Conservation (phyloP, 148 eudicot species). For the Salicornia ramosissima region DNA sequence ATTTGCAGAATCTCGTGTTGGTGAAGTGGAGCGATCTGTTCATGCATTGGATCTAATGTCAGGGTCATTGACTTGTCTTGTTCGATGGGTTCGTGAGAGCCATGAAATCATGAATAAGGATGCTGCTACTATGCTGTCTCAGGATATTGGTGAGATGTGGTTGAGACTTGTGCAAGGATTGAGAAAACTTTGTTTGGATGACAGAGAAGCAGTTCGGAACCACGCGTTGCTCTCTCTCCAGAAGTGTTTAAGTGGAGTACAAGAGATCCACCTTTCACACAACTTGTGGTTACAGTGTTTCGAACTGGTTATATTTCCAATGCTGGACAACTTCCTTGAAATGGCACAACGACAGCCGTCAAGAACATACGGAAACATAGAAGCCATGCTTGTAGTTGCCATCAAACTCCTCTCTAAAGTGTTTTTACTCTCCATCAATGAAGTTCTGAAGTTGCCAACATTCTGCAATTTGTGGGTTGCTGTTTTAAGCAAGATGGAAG, state of each 20-base stretch:
- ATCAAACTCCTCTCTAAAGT: conserved; percentile 66
- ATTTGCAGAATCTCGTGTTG: conserved; percentile 76
- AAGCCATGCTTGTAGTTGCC: conserved; percentile 50
- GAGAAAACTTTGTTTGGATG: conserved; percentile 70
- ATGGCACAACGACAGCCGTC: conserved; percentile 52
- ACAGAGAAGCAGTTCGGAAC: conserved; percentile 64
- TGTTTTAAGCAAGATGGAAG: conserved; percentile 60
- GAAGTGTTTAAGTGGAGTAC: conserved; percentile 48
- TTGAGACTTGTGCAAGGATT: conserved; percentile 65
- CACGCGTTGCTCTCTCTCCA: conserved; percentile 60
- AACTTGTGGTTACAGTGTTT: conserved; percentile 75
- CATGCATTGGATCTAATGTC: conserved; percentile 70
- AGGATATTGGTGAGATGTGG: conserved; percentile 82
- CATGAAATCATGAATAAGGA: conserved; percentile 39
- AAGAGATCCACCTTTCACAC: conserved; percentile 40
- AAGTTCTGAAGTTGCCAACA: conserved; percentile 51
- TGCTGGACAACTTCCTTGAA: conserved; percentile 63
- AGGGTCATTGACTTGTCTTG: conserved; percentile 52
- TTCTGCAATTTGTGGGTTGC: conserved; percentile 67
- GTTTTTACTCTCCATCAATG: conserved; percentile 45
- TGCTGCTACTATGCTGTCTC: conserved; percentile 43
- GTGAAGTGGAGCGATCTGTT: conserved; percentile 54
- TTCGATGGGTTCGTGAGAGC: conserved; percentile 44
- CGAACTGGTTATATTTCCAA: conserved; percentile 57
- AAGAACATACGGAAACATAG: conserved; percentile 60